A percentile compares a stretch with the other conserved stretches of the same genome.
phyloP scores from a whole-genome alignment of 2,329 filamentous ascomycete species.

The Exophiala mesophila region DNA sequence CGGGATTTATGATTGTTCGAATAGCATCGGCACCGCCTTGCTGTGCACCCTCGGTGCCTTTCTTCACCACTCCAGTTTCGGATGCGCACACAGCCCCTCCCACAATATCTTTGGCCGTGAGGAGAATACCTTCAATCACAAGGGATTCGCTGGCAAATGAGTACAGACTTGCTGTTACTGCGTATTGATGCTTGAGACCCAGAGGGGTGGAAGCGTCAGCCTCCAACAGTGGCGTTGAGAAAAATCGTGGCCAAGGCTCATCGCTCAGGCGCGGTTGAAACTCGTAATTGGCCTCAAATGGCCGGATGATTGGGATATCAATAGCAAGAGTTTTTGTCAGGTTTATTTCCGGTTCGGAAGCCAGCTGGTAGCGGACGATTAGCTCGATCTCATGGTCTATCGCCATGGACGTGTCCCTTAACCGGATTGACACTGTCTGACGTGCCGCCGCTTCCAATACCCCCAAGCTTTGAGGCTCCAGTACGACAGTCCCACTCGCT shows the following conservation, averaged over 20 bases:
- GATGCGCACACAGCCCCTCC: slow-evolving; percentile 58
- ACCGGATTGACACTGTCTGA: slow-evolving; percentile 37
- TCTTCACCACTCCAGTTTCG: slow-evolving; percentile 24
- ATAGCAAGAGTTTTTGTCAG: slow-evolving; percentile 69
- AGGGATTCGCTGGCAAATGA: slow-evolving; percentile 68
- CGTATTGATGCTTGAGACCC: slow-evolving; percentile 78
- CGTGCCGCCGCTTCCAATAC: slow-evolving; percentile 31
- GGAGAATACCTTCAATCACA: slow-evolving; percentile 58
- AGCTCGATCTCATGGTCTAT: slow-evolving; percentile 64
- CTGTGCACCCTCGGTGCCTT: neutral
- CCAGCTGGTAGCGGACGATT: slow-evolving; percentile 70
- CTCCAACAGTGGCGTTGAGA: slow-evolving; percentile 43
- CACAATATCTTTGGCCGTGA: slow-evolving; percentile 57
- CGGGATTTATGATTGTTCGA: slow-evolving; percentile 49
- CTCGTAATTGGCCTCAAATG: slow-evolving; percentile 90
- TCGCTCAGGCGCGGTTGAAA: slow-evolving; percentile 72
- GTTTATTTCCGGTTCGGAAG: slow-evolving; percentile 73
- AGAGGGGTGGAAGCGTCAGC: slow-evolving; percentile 26
- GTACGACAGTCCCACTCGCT: slow-evolving; percentile 4
- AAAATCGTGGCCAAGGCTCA: slow-evolving; percentile 82
- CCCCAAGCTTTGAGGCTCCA: slow-evolving; percentile 14
- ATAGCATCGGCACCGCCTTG: slow-evolving; percentile 7
- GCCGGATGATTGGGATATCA: slow-evolving; percentile 68
- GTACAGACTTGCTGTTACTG: slow-evolving; percentile 63
- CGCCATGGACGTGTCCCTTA: slow-evolving; percentile 50